Percentiles rank a stretch among this genome's conserved stretches.
Conservation (phyloP, 305 asterid species). For the Rubia peregrina region DNA sequence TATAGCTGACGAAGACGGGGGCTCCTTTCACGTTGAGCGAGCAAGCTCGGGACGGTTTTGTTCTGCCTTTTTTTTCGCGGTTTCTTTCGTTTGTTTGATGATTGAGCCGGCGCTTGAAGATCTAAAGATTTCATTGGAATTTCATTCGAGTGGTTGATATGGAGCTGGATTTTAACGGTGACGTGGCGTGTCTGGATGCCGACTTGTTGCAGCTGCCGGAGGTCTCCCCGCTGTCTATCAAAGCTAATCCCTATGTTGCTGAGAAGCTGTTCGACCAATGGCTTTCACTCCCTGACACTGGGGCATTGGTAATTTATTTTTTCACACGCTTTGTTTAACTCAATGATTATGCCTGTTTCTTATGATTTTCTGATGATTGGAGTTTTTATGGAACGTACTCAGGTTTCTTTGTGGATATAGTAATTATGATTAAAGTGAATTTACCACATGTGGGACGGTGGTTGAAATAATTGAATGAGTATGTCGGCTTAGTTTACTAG, state of each 20-base stretch:
- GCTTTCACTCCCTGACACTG: constrained; percentile 81
- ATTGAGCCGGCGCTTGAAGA: constrained; percentile 23
- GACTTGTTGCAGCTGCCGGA: constrained; percentile 84
- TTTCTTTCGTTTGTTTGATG: constrained; percentile 23
- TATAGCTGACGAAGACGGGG: not conserved
- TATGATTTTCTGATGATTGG: not conserved
- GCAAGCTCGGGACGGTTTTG: constrained; percentile 1
- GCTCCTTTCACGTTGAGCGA: not conserved
- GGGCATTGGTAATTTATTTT: constrained; percentile 43
- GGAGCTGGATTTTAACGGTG: constrained; percentile 80
- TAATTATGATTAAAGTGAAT: not conserved
- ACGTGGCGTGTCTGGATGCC: constrained; percentile 65
- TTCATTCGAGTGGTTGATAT: constrained; percentile 24
- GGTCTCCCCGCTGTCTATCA: constrained; percentile 72
- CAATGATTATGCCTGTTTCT: constrained; percentile 4
- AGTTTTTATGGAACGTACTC: not conserved
- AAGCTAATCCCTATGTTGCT: constrained; percentile 65
- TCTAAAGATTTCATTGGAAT: constrained; percentile 22
- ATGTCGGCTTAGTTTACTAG: not conserved
- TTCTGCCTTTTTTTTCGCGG: not conserved
- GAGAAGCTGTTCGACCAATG: constrained; percentile 88
- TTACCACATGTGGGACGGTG: not conserved
- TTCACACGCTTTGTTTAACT: not conserved
- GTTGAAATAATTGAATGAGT: not conserved
- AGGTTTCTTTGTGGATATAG: not conserved